These are phyloP conservation scores for Yamadazyma sp. DNA, from an alignment of 1,139 yeast species.

Conservation along the genomic window DNA sequence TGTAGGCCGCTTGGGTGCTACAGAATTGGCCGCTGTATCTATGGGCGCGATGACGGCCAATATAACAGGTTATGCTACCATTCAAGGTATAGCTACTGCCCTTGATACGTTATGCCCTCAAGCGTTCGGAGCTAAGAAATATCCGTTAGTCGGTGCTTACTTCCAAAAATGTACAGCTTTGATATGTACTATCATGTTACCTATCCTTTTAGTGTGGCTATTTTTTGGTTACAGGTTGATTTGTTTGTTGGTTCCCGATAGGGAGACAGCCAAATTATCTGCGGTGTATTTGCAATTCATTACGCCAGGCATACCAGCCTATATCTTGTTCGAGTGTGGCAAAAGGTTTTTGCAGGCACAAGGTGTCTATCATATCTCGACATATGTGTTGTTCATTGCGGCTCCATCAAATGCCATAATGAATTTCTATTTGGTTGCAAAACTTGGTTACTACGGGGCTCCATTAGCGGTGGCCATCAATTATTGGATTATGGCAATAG, in stretches of 20 bases:
- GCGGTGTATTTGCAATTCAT: conserved; percentile 51
- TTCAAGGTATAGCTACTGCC: conserved; percentile 59
- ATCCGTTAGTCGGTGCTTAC: conserved; percentile 52
- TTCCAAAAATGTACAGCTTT: conserved; percentile 57
- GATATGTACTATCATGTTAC: conserved; percentile 47
- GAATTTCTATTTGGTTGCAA: conserved; percentile 42
- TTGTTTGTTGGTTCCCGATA: conserved; percentile 41
- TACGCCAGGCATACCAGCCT: conserved; percentile 58
- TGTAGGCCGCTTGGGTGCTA: conserved; percentile 60
- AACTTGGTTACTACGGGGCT: conserved; percentile 51
- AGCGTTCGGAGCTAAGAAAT: conserved; percentile 58
- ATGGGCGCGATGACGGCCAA: conserved; percentile 66
- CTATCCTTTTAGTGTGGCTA: conserved; percentile 51
- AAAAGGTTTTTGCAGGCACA: conserved; percentile 55
- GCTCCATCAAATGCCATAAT: conserved; percentile 55
- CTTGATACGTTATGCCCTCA: conserved; percentile 60
- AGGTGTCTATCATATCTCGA: conserved; percentile 53
- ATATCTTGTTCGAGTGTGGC: conserved; percentile 53
- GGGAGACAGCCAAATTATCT: conserved; percentile 51
- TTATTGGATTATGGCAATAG: conserved; percentile 56
- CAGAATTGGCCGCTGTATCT: conserved; percentile 60
- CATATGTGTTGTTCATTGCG: conserved; percentile 49
- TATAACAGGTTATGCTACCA: conserved; percentile 58
- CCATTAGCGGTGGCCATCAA: conserved; percentile 59
- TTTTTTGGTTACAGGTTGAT: conserved; percentile 44